Evolutionary conservation across 2,329 filamentous ascomycete genomes (phyloP), one percentile per base, ranked within the genome.

Genomic region (Pseudovirgaria hyperparasitica): DNA sequence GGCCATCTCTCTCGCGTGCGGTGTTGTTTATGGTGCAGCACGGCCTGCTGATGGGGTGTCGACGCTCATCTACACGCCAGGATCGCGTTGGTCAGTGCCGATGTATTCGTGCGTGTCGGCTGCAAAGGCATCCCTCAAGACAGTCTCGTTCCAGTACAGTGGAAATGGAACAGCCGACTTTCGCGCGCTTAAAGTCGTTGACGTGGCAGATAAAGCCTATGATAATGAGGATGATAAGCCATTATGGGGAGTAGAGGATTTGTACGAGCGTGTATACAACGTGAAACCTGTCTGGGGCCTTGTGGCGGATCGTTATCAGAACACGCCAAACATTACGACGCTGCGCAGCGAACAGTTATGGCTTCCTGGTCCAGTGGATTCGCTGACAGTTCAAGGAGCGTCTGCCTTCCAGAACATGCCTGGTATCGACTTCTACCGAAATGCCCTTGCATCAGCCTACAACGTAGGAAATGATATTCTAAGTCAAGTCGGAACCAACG

Each of bases 61-160:
- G 4, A 39, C 45, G 3, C 34, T 58, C 2, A 34, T 60, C 3
- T 54, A 56, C 14, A 55, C 63, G 15, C 46, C 50, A 5, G 51
- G 50, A 5, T 56, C 55, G 9, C 34, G 42, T 19, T 67, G 61
- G 60, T 50, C 52, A 1, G 39, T 52, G 4, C 52, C 58, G 0
- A 30, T 66, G 1, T 63, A 64, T 31, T 45, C 48, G 0, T 67
- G 63, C 33, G 58, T 60, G 2, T 53, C 50, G 0, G 40, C 56
- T 0, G 34, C 55, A 4, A 55, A 55, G 25, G 61, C 62, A 3
- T 53, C 47, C 1, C 48, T 67, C 30, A 65, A 65, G 34, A 58
- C 53, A 0, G 58, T 62, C 5, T 40, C 42, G 0, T 64, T 67
- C 33, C 27, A 20, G 2, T 37, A 31, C 29, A 65, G 65, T 33